Percentiles rank a stretch among this genome's conserved stretches.
phyloP scores from a whole-genome alignment of 2,329 filamentous ascomycete species.

The Cryphonectria japonica region DNA sequence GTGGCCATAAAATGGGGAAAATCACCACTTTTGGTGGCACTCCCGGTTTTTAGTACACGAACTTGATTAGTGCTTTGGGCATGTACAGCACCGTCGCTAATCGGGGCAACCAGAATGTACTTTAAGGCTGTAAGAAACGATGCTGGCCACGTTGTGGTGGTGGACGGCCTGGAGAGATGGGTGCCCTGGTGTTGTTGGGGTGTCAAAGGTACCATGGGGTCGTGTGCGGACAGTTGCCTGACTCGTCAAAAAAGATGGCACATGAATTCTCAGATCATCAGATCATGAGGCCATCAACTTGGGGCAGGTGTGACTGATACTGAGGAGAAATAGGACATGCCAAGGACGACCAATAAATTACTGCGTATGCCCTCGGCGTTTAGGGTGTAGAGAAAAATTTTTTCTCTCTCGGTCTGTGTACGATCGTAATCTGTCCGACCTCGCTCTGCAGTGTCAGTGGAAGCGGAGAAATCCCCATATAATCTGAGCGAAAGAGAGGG shows the following conservation, averaged over 20 bases:
- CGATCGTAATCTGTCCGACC: conserved; percentile 21
- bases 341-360: background rate
- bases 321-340: background rate
- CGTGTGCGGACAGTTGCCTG: background rate
- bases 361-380: background rate
- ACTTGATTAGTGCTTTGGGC: background rate
- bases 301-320: conserved; percentile 11
- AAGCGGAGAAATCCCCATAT: conserved; percentile 21
- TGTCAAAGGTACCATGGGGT: background rate
- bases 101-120: background rate
- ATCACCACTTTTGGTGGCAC: background rate
- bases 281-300: conserved; percentile 12
- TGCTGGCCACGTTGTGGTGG: background rate
- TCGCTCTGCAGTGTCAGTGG: conserved; percentile 26
- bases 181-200: background rate
- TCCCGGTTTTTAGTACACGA: background rate
- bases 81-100: background rate
- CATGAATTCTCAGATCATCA: background rate
- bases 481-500: conserved; percentile 8
- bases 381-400: conserved; percentile 20
- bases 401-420: conserved; percentile 23
- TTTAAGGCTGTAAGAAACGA: background rate
- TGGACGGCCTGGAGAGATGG: background rate
- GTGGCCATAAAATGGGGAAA: background rate
- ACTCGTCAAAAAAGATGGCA: conserved; percentile 2